These are phyloP conservation scores for Lablab purpureus DNA, from an alignment of 306 rosid genomes.

Conservation along the genomic window DNA sequence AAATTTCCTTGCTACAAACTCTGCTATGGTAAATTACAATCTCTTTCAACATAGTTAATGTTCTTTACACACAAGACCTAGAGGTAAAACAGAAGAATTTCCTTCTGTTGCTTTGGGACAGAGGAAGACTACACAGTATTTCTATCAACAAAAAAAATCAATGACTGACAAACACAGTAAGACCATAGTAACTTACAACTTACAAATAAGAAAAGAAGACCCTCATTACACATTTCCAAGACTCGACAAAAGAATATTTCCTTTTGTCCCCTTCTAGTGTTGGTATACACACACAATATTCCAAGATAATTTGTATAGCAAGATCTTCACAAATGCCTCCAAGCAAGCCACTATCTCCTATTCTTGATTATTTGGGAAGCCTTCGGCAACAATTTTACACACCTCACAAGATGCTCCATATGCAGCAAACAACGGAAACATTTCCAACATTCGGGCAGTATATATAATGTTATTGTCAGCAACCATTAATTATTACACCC, in stretches of 20 bases:
- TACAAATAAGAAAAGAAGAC: conserved; percentile 37
- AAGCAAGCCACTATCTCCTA: conserved; percentile 44
- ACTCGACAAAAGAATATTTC: conserved; percentile 31
- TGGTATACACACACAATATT: conserved; percentile 43
- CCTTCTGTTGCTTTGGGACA: conserved; percentile 47
- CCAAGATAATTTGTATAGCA: conserved; percentile 39
- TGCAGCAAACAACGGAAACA: conserved; percentile 38
- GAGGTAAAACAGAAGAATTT: conserved; percentile 32
- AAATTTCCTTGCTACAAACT: conserved; percentile 31
- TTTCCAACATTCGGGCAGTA: conserved; percentile 33
- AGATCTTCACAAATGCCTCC: conserved; percentile 36
- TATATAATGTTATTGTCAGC: conserved; percentile 39
- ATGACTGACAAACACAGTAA: conserved; percentile 34
- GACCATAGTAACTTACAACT: conserved; percentile 35
- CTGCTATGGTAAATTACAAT: conserved; percentile 28
- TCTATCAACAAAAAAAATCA: conserved; percentile 44
- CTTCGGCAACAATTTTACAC: conserved; percentile 43
- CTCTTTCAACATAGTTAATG: conserved; percentile 36
- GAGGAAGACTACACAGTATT: conserved; percentile 33
- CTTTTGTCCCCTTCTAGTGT: conserved; percentile 20
- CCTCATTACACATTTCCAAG: conserved; percentile 47
- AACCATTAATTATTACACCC: conserved; percentile 46
- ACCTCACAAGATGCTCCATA: conserved; percentile 43
- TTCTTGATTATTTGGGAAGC: conserved; percentile 43
- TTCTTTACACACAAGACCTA: conserved; percentile 49